Evolutionary conservation across 2,329 filamentous ascomycete species (phyloP).

Genomic region (Beauveria bassiana): DNA sequence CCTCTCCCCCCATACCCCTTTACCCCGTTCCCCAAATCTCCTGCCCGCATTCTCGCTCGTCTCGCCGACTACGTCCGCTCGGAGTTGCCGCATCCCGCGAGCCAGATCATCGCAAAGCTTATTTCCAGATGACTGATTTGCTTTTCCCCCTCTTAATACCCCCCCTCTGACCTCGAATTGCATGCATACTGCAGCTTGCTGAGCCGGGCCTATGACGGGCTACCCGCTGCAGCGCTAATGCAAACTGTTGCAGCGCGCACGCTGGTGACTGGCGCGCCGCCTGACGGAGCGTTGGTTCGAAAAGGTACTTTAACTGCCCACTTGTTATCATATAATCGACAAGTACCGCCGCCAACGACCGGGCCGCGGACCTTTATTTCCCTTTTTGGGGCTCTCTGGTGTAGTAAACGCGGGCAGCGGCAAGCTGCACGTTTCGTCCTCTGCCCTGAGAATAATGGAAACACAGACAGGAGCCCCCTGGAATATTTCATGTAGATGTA

Average conservation of each 20-base stretch:
- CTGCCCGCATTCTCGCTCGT: background rate
- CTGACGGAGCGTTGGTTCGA: background rate
- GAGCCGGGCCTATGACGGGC: background rate
- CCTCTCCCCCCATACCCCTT: background rate
- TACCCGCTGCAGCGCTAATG: background rate
- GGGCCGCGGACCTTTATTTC: background rate
- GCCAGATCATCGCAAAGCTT: background rate
- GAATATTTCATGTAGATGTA: background rate
- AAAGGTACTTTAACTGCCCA: background rate
- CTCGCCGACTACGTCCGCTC: conserved; percentile 7
- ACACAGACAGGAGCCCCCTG: background rate
- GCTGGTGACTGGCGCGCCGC: background rate
- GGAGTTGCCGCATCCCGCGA: background rate
- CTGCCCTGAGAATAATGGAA: background rate
- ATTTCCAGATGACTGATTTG: background rate
- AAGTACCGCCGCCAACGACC: background rate
- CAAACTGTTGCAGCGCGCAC: background rate
- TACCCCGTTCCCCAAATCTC: background rate
- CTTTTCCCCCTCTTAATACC: too few relatives aligned
- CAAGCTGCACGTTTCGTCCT: background rate
- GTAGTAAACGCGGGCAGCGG: background rate
- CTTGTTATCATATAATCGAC: background rate
- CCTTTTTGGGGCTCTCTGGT: background rate
- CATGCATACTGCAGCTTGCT: too few relatives aligned
- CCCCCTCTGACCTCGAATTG: background rate